Evolutionary conservation across 805 yeast species (phyloP).

Genomic region (Yarrowia keelungensis): DNA sequence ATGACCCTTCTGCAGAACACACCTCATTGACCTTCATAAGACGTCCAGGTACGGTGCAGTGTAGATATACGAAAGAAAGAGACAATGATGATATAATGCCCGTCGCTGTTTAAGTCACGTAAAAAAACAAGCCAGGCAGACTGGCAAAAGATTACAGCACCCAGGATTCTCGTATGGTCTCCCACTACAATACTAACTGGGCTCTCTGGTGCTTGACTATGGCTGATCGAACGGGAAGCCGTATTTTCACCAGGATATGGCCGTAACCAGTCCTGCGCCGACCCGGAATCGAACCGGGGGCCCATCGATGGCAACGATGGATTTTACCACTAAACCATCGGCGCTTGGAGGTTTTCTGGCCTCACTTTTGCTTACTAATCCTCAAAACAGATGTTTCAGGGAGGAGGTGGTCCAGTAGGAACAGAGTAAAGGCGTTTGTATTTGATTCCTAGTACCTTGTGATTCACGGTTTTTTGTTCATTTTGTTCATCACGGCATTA

Average conservation of each 20-base stretch:
- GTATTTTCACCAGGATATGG: constrained; percentile 37
- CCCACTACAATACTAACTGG: constrained; percentile 35
- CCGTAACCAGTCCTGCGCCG: constrained; percentile 24
- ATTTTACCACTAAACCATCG: constrained; percentile 30
- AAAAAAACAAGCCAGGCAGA: not conserved
- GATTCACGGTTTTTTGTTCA: too few relatives aligned
- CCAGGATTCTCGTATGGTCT: constrained; percentile 36
- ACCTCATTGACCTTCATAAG: too few relatives aligned
- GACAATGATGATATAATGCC: too few relatives aligned
- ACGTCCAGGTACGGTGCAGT: too few relatives aligned
- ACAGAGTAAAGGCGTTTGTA: too few relatives aligned
- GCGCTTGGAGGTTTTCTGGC: constrained; percentile 13
- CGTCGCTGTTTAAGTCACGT: too few relatives aligned
- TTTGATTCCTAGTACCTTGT: too few relatives aligned
- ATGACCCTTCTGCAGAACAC: too few relatives aligned
- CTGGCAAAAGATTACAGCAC: constrained; percentile 24
- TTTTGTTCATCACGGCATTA: too few relatives aligned
- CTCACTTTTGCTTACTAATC: not conserved
- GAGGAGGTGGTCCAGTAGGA: too few relatives aligned
- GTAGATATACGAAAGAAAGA: too few relatives aligned
- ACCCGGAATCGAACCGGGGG: constrained; percentile 34
- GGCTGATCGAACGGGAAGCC: constrained; percentile 37
- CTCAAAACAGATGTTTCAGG: not conserved
- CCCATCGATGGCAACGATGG: constrained; percentile 33
- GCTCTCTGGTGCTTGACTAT: constrained; percentile 37